These are phyloP conservation scores for Sisymbrium altissimum DNA, from an alignment of 345 rosid genomes.

Conservation along the genomic window DNA sequence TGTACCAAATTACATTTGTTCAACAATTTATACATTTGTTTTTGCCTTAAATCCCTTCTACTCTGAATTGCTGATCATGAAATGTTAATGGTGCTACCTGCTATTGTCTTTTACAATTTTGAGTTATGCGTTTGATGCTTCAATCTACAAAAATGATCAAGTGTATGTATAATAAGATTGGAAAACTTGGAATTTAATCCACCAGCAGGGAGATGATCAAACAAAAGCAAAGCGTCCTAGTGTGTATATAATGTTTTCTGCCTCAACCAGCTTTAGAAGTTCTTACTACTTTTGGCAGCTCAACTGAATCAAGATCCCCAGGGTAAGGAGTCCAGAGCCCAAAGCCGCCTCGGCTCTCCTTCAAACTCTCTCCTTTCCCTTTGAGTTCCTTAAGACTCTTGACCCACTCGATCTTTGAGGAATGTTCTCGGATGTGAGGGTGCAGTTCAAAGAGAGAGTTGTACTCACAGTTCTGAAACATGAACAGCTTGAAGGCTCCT, in stretches of 20 bases:
- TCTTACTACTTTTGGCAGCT: slow-evolving; percentile 63
- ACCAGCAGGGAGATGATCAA: not conserved
- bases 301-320: slow-evolving; percentile 66
- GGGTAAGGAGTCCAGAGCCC: slow-evolving; percentile 97
- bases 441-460: slow-evolving; percentile 79
- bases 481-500: slow-evolving; percentile 63
- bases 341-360: slow-evolving; percentile 84
- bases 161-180: not conserved
- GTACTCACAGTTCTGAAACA: slow-evolving; percentile 96
- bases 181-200: slow-evolving; percentile 9
- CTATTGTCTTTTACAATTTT: not conserved
- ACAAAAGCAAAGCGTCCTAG: not conserved
- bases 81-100: not conserved
- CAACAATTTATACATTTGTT: slow-evolving; percentile 1
- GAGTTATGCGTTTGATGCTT: not conserved
- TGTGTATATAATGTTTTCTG: not conserved
- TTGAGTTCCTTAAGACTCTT: slow-evolving; percentile 64
- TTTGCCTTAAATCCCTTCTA: not conserved
- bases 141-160: not conserved
- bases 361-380: slow-evolving; percentile 77
- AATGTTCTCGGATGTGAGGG: slow-evolving; percentile 93
- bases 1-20: not conserved
- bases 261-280: slow-evolving; percentile 89
- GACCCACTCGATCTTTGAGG: slow-evolving; percentile 95
- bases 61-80: not conserved